Base-by-base conservation (phyloP, 2,329 filamentous ascomycete species). In the Botrytis fragariae region DNA sequence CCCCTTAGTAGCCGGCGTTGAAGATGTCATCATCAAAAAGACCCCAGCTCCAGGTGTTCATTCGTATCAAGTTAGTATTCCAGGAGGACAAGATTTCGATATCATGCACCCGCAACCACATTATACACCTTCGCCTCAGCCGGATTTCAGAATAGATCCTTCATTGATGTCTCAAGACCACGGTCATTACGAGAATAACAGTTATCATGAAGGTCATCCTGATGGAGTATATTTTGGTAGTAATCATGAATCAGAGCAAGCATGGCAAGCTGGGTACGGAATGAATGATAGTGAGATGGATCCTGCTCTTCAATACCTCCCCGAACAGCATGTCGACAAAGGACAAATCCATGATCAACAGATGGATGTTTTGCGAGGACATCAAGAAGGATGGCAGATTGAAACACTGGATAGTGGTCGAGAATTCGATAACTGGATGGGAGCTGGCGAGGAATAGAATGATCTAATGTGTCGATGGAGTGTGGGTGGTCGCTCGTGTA, bases 1-100 rank as follows among this genome's bases (percentile, higher is more conserved):
- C 68, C 73, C 72, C 32, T 74, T 67, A n/a, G 74, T 75, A 25
- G 37, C 64, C 1, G 75, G 74, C 29, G 75, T 83, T 18, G 83
- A 85, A 74, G 84, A 86, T 71, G 78, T 86, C 62, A 81, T 83
- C 44, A 82, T 86, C 78, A 84, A 81, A 73, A 84, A 81, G 71
- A 81, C 82, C 39, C 81, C 78, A 20, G 77, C 77, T 25, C 79
- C 80, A n/a, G 76, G 78, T 25, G 77, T 79, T 63, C 78, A 80
- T 44, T 75, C 73, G 44, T 75, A 74, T 62, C 82, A 82, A 48
- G 81, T 83, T 25, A 80, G 80, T 59, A 82, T 84, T 71, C 80
- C 79, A 12, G 79, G 82, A 44, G 83, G 83, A 29, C 76, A 78
- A 37, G 77, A 79, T 4, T 79, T 75, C 67, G 77, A 80, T 73